Conservation (phyloP, 495 filamentous ascomycete genomes). For the Xylona heveae region DNA sequence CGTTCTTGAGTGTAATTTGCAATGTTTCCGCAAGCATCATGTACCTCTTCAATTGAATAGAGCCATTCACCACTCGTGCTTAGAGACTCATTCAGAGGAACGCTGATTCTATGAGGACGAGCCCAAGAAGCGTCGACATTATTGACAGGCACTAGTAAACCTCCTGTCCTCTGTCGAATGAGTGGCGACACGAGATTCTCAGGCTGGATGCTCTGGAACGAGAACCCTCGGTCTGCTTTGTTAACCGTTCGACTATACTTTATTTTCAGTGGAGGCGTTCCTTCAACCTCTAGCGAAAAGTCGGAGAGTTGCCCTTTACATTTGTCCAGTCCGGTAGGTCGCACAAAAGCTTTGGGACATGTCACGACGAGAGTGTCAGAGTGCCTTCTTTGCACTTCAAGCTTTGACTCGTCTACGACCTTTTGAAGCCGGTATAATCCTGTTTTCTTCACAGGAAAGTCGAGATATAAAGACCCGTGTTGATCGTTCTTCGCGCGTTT, state of each 20-base stretch:
- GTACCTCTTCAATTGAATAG: conserved; percentile 78
- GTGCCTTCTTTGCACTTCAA: conserved; percentile 59
- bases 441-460: conserved; percentile 51
- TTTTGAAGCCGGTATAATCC: conserved; percentile 68
- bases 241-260: conserved; percentile 78
- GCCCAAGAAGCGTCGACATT: conserved; percentile 63
- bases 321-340: conserved; percentile 35
- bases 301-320: conserved; percentile 79
- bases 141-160: conserved; percentile 27
- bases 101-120: conserved; percentile 43
- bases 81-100: conserved; percentile 79
- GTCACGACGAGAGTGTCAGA: conserved; percentile 62
- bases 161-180: conserved; percentile 27
- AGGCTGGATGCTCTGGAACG: conserved; percentile 79
- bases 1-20: conserved; percentile 52
- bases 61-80: conserved; percentile 55
- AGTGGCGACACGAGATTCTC: conserved; percentile 68
- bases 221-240: conserved; percentile 46
- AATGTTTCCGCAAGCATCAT: conserved; percentile 73
- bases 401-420: conserved; percentile 78
- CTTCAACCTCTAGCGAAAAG: conserved; percentile 57
- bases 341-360: conserved; percentile 61
- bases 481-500: conserved; percentile 24
- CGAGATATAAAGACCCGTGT: conserved; percentile 30
- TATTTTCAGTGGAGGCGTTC: conserved; percentile 78